Conservation (phyloP, 495 filamentous ascomycete species). For the Aspergillus coremiiformis region DNA sequence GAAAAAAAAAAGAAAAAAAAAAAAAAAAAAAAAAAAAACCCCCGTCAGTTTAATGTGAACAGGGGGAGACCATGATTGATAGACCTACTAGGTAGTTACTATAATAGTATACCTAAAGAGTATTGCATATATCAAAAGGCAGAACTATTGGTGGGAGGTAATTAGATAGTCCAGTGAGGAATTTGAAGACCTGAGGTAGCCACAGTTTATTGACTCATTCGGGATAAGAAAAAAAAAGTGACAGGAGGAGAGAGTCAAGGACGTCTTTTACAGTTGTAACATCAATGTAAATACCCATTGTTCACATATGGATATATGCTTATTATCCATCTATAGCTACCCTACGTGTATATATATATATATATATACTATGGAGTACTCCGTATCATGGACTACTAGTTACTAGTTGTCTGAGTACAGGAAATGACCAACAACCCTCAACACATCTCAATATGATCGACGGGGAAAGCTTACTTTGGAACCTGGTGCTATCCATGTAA, state of each 20-base stretch:
- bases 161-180: conserved; percentile 9
- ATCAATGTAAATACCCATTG: no score
- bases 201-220: neutral
- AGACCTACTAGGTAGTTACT: neutral
- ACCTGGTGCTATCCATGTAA: conserved; percentile 3
- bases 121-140: neutral
- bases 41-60: conserved; percentile 13
- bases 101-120: conserved; percentile 2
- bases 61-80: conserved; percentile 2
- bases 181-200: no score
- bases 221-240: neutral
- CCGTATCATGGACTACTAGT: no score
- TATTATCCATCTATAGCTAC: neutral
- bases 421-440: no score
- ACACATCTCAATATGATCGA: conserved; percentile 6
- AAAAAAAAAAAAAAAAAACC: conserved; percentile 1
- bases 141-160: conserved; percentile 16
- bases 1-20: neutral
- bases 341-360: neutral
- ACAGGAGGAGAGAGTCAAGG: no score
- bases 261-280: no score
- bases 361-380: neutral
- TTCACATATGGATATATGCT: neutral
- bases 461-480: conserved; percentile 13
- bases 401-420: no score